A percentile compares a stretch with the other conserved stretches of the same genome.
Conservation (phyloP, 23 red algal genomes). For the Gracilaria caudata region DNA sequence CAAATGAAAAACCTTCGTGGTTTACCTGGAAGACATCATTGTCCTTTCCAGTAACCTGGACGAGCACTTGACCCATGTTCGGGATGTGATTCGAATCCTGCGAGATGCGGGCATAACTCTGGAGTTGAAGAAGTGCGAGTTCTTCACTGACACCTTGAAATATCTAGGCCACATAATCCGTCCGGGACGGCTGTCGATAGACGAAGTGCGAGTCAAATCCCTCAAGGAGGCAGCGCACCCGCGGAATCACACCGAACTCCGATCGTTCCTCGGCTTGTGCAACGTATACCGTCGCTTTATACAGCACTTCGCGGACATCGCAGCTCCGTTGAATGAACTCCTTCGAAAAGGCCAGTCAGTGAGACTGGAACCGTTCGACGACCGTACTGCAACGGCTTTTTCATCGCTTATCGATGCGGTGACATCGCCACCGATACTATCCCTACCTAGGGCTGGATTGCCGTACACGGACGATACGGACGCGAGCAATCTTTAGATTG, state of each 20-base stretch:
- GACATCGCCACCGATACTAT: slow-evolving; percentile 2
- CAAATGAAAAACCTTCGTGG: slow-evolving; percentile 28
- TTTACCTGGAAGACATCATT: slow-evolving; percentile 68
- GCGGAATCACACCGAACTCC: slow-evolving; percentile 27
- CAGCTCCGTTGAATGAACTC: slow-evolving; percentile 31
- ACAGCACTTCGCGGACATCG: slow-evolving; percentile 34
- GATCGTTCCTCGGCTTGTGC: too few species aligned
- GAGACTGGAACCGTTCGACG: neutral
- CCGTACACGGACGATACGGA: too few species aligned
- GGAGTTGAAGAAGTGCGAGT: slow-evolving; percentile 42
- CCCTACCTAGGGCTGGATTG: slow-evolving; percentile 7
- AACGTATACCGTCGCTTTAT: slow-evolving; percentile 57
- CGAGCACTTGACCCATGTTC: slow-evolving; percentile 17
- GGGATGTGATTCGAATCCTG: slow-evolving; percentile 30
- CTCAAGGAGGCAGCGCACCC: slow-evolving; percentile 12
- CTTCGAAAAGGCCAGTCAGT: too few species aligned
- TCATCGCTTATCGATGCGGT: slow-evolving; percentile 15
- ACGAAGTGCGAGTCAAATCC: neutral
- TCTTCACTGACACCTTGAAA: slow-evolving; percentile 14
- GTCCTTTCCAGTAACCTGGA: slow-evolving; percentile 52
- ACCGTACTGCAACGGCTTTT: slow-evolving; percentile 19
- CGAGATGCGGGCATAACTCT: slow-evolving; percentile 36
- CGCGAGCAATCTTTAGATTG: slow-evolving; percentile 22
- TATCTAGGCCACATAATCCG: too few species aligned
- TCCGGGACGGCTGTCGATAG: slow-evolving; percentile 41